These are phyloP conservation scores for Tylopilus felleus DNA, from an alignment of 768 basidiomycete genomes.

Conservation along the genomic window DNA sequence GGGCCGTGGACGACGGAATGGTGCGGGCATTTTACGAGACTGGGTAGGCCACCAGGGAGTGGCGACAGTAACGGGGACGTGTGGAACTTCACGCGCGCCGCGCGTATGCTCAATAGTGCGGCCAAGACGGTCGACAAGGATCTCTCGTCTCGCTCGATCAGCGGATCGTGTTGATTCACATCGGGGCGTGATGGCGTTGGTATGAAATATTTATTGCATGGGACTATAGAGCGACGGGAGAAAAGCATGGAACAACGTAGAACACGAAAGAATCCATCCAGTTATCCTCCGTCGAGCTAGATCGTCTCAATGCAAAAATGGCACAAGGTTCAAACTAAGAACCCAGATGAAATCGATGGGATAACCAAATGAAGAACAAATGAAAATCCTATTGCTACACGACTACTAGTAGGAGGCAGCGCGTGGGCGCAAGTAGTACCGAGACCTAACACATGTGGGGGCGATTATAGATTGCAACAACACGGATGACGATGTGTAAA, in stretches of 20 bases:
- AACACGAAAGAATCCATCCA: not conserved
- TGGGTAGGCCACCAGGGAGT: conserved; percentile 5
- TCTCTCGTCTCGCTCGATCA: conserved; percentile 20
- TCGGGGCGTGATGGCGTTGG: conserved; percentile 10
- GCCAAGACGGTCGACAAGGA: conserved; percentile 19
- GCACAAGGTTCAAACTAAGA: not conserved
- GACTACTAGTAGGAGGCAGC: not conserved
- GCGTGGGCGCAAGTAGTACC: not conserved
- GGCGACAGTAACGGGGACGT: not conserved
- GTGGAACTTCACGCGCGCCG: conserved; percentile 17
- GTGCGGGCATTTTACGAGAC: conserved; percentile 21
- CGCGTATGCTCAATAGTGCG: conserved; percentile 19
- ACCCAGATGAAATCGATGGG: not conserved
- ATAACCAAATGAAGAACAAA: not conserved
- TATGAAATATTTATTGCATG: not conserved
- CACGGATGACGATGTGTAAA: not conserved
- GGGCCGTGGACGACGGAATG: conserved; percentile 30
- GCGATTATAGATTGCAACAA: conserved; percentile 3
- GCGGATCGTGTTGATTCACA: conserved; percentile 28
- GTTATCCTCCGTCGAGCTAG: not conserved
- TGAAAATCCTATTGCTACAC: conserved; percentile 4
- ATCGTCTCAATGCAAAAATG: not conserved
- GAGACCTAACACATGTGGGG: not conserved
- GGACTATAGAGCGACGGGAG: no score
- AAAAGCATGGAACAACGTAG: not conserved